These are phyloP conservation scores for Spergularia marina DNA, from an alignment of 148 eudicot genomes.

Conservation along the genomic window DNA sequence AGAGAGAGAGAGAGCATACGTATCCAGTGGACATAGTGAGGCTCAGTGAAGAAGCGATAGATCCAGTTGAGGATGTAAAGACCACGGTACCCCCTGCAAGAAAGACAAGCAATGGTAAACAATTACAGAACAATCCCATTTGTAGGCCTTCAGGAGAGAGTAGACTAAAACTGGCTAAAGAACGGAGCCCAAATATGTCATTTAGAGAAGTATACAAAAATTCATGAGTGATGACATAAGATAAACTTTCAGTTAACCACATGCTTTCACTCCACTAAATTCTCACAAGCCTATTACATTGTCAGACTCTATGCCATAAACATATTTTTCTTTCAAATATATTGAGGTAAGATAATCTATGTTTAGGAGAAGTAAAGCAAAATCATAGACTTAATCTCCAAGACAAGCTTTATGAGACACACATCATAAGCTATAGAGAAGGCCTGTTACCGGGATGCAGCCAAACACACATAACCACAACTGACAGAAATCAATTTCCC, in stretches of 20 bases:
- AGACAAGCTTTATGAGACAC: neutral
- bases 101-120: slow-evolving; percentile 3
- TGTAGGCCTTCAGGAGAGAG: neutral
- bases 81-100: slow-evolving; percentile 83
- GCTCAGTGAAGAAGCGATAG: slow-evolving; percentile 94
- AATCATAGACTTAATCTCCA: neutral
- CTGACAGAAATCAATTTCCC: neutral
- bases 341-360: neutral
- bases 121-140: neutral
- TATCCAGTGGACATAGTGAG: slow-evolving; percentile 92
- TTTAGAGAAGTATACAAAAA: neutral
- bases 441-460: neutral
- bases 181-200: neutral
- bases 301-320: neutral
- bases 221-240: slow-evolving; percentile 3
- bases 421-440: neutral
- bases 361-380: neutral
- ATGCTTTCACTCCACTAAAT: neutral
- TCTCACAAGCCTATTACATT: neutral
- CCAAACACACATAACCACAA: slow-evolving; percentile 2
- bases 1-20: slow-evolving; percentile 49
- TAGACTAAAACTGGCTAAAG: neutral
- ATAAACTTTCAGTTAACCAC: neutral
- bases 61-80: slow-evolving; percentile 92
- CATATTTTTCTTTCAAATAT: neutral